These are phyloP conservation scores for Cystofilobasidium macerans DNA, from an alignment of 768 basidiomycete species.

Conservation along the genomic window DNA sequence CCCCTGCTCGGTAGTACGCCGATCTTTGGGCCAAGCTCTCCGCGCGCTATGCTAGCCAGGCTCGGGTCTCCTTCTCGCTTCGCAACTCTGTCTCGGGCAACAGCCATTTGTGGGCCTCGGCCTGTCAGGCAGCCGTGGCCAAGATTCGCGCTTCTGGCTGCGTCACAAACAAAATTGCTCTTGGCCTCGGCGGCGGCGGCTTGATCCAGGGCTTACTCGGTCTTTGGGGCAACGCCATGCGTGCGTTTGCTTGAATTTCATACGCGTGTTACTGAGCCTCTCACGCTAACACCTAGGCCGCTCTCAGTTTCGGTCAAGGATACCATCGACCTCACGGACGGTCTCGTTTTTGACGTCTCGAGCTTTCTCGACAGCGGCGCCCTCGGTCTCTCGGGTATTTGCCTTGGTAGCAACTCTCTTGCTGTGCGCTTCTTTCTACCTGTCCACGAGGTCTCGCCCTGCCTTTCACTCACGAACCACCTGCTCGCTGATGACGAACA, in stretches of 20 bases:
- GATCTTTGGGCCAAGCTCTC: constrained; percentile 49
- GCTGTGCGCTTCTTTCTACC: background rate
- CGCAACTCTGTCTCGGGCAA: constrained; percentile 5
- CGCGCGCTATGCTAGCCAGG: constrained; percentile 42
- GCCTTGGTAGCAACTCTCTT: background rate
- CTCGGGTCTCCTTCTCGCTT: constrained; percentile 42
- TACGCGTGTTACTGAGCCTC: too few relatives aligned
- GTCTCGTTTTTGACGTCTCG: background rate
- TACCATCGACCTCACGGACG: background rate
- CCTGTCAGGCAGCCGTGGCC: background rate
- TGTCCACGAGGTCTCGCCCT: too few relatives aligned
- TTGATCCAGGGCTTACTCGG: background rate
- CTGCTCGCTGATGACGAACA: too few relatives aligned
- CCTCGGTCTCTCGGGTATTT: background rate
- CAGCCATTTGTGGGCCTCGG: background rate
- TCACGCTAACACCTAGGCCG: too few relatives aligned
- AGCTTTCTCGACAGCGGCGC: background rate
- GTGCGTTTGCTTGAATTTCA: too few relatives aligned
- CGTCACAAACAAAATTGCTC: background rate
- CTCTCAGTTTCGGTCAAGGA: background rate
- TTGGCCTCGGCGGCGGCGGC: background rate
- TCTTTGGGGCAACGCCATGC: background rate
- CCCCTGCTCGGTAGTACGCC: constrained; percentile 42
- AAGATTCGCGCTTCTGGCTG: background rate
- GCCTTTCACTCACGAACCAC: too few relatives aligned